Conservation (phyloP, 306 rosid genomes). For the Elaeagnus macrophylla region DNA sequence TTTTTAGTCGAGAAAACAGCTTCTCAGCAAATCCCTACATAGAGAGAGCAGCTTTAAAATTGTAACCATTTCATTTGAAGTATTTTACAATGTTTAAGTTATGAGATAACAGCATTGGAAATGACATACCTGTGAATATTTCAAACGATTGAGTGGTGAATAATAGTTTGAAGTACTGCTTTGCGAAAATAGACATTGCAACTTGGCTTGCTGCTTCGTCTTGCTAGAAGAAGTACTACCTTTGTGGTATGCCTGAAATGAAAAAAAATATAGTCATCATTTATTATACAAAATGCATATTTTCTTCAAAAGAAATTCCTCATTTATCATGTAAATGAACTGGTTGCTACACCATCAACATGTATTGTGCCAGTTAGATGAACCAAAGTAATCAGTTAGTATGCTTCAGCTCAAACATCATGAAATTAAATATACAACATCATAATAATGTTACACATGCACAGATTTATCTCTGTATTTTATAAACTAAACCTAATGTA, state of each 20-base stretch:
- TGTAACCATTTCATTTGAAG: slow-evolving; percentile 3
- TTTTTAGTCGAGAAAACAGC: slow-evolving; percentile 60
- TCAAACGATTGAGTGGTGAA: slow-evolving; percentile 80
- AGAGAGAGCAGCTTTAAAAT: slow-evolving; percentile 16
- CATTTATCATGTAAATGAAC: background rate
- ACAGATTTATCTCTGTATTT: background rate
- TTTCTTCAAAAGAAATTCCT: background rate
- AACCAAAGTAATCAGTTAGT: background rate
- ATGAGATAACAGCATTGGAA: slow-evolving; percentile 1
- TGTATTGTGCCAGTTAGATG: background rate
- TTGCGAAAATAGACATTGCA: slow-evolving; percentile 55
- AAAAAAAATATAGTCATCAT: slow-evolving; percentile 1
- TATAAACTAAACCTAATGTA: background rate
- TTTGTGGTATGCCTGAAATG: slow-evolving; percentile 66
- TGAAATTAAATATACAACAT: background rate
- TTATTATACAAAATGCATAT: slow-evolving; percentile 7
- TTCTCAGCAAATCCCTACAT: slow-evolving; percentile 83
- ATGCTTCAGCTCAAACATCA: background rate
- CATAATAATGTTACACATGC: background rate
- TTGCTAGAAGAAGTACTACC: slow-evolving; percentile 86
- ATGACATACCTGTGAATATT: slow-evolving; percentile 68
- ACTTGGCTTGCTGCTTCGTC: slow-evolving; percentile 76
- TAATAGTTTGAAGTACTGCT: slow-evolving; percentile 38
- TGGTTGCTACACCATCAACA: background rate
- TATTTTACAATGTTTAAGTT: slow-evolving; percentile 2